Percentiles rank a stretch among this genome's conserved stretches.
Evolutionary conservation across 2,329 filamentous ascomycete genomes (phyloP).

Genomic region (Endoconidiophora polonica): DNA sequence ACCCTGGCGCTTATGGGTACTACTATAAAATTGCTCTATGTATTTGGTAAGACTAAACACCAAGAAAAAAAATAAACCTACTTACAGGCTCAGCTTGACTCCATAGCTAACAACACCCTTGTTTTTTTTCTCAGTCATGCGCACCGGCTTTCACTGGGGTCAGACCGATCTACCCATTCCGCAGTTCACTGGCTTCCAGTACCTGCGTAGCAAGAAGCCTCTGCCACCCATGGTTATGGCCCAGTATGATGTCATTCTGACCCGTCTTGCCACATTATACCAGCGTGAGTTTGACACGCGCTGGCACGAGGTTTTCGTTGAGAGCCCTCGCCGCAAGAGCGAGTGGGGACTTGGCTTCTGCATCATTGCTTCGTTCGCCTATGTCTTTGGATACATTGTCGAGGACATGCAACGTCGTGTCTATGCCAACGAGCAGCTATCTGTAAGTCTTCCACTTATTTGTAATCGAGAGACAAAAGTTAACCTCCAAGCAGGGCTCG

Average conservation of each 20-base stretch:
- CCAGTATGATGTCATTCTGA: background rate
- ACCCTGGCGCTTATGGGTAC: background rate
- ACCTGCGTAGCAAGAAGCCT: background rate
- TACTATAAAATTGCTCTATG: background rate
- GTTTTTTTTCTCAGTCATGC: background rate
- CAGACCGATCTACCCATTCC: background rate
- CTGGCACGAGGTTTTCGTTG: background rate
- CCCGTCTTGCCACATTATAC: constrained; percentile 1
- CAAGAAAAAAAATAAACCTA: background rate
- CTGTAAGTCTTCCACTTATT: background rate
- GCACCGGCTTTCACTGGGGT: background rate
- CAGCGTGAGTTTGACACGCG: constrained; percentile 6
- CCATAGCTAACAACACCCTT: background rate
- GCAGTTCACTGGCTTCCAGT: background rate
- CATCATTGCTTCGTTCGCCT: constrained; percentile 2
- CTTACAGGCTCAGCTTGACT: background rate
- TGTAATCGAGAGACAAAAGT: background rate
- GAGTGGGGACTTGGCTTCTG: constrained; percentile 3
- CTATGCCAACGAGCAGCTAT: background rate
- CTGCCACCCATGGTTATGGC: background rate
- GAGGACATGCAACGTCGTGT: background rate
- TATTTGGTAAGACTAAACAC: background rate
- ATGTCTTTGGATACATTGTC: background rate
- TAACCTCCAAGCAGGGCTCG: background rate
- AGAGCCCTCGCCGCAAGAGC: background rate